phyloP scores from a whole-genome alignment of 2,329 filamentous ascomycete genomes.

The Colletotrichum limetticola region DNA sequence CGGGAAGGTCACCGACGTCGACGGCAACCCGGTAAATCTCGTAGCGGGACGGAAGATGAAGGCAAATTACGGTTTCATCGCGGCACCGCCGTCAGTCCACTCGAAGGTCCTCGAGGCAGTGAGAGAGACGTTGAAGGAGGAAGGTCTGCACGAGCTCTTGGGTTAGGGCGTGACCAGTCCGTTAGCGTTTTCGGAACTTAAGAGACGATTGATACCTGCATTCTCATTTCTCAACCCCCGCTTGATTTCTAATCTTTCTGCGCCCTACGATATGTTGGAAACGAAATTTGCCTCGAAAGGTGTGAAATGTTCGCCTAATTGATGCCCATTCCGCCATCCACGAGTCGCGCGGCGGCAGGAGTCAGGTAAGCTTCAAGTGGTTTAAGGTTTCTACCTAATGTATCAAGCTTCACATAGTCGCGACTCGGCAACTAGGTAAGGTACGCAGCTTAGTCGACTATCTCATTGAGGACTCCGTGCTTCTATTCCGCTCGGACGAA shows the following conservation, averaged over 20 bases:
- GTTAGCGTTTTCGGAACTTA: neutral
- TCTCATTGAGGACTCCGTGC: neutral
- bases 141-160: slow-evolving; percentile 46
- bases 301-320: neutral
- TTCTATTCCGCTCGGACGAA: neutral
- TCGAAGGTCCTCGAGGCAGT: slow-evolving; percentile 52
- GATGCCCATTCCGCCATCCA: too few relatives aligned
- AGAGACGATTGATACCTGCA: neutral
- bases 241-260: neutral
- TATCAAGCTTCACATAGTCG: neutral
- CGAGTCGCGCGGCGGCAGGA: neutral
- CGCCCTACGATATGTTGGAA: neutral
- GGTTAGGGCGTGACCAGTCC: neutral
- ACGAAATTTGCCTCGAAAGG: neutral
- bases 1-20: slow-evolving; percentile 64
- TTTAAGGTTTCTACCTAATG: neutral
- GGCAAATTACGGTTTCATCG: slow-evolving; percentile 66
- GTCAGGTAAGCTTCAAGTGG: neutral
- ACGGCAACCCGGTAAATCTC: slow-evolving; percentile 62
- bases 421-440: neutral
- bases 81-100: slow-evolving; percentile 59
- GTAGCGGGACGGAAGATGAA: slow-evolving; percentile 58
- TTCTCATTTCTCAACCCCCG: neutral
- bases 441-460: neutral
- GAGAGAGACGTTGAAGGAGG: slow-evolving; percentile 45